These are phyloP conservation scores for Tephrocybe sp. DNA, from an alignment of 768 basidiomycete species.

Conservation along the genomic window DNA sequence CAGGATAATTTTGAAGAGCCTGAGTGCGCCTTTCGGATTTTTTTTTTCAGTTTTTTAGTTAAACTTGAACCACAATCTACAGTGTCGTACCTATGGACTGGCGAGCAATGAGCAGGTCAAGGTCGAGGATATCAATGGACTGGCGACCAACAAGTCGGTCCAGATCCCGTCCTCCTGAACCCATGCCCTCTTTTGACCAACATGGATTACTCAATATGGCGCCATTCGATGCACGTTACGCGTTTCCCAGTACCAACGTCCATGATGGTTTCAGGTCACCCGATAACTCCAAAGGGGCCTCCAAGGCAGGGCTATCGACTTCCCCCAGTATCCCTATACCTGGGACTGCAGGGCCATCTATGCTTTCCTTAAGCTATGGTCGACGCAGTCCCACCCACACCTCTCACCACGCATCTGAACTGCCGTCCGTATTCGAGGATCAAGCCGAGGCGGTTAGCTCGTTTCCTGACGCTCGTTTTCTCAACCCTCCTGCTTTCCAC, in stretches of 20 bases:
- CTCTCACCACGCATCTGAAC: conserved; percentile 32
- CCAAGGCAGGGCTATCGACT: conserved; percentile 18
- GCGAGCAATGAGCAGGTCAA: conserved; percentile 86
- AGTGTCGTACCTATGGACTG: conserved; percentile 84
- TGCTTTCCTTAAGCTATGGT: conserved; percentile 34
- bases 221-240: conserved; percentile 40
- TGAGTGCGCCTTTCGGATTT: conserved; percentile 51
- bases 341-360: conserved; percentile 30
- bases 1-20: conserved; percentile 70
- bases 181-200: conserved; percentile 48
- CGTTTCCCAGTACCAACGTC: conserved; percentile 40
- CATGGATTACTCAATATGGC: conserved; percentile 28
- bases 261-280: conserved; percentile 25
- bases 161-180: conserved; percentile 69
- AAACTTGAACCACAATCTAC: conserved; percentile 4
- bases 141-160: conserved; percentile 82
- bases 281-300: conserved; percentile 21
- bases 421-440: conserved; percentile 48
- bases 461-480: conserved; percentile 29
- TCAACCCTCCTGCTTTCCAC: conserved; percentile 31
- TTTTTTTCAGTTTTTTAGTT: conserved; percentile 2
- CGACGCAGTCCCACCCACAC: conserved; percentile 46
- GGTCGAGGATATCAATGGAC: conserved; percentile 89
- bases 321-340: conserved; percentile 40
- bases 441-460: conserved; percentile 31